Base-by-base conservation (phyloP, 371 early-diverging fungal species). In the Mucor circinelloides region DNA sequence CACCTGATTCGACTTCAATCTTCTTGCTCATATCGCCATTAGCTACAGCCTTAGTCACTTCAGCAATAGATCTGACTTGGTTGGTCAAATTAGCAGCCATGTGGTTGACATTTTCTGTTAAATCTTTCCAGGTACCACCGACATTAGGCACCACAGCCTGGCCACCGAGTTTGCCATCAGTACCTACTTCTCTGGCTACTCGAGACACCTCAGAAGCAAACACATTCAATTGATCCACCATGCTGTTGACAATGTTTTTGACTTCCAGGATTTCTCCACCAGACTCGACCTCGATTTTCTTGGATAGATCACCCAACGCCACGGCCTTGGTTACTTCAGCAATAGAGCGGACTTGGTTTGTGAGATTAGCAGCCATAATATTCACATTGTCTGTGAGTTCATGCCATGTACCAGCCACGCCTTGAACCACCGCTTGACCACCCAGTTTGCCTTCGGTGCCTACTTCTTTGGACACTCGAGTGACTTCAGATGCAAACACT, bases 381-480 rank as follows among this genome's bases (percentile, higher is more conserved):
- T 89, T 89, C 57, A 89, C 86, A 61, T 85, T 86, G 48, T 84
- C 81, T 0, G 90, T 90, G 6, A 90, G 73, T 23, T 86, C 86
- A 28, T 81, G 78, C 90, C 90, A 90, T 0, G 85, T 87, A 15
- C 90, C 90, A 30, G 70, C 86, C 0, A 88, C 87, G 28, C 74
- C 82, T 31, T 83, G 74, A 0, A 89, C 89, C 0, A 36, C 36
- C 1, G 82, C 83, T 42, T 82, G 82, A 3, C 83, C 79, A 13
- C 88, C 64, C n/a, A 78, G 60, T 81, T 79, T 77, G 8, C 89
- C 89, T 19, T 87, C 87, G 0, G 86, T 85, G 1, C 90, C 87
- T 17, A 90, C 90, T 66, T 87, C 88, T 4, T 76, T 69, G 3
- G 89, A 84, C 0, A 90, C 87, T 40, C 91, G 81, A 0, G 91